Evolutionary conservation across 805 yeast species (phyloP), one percentile per base, ranked within the genome.

Genomic region (Starmera quercuum): DNA sequence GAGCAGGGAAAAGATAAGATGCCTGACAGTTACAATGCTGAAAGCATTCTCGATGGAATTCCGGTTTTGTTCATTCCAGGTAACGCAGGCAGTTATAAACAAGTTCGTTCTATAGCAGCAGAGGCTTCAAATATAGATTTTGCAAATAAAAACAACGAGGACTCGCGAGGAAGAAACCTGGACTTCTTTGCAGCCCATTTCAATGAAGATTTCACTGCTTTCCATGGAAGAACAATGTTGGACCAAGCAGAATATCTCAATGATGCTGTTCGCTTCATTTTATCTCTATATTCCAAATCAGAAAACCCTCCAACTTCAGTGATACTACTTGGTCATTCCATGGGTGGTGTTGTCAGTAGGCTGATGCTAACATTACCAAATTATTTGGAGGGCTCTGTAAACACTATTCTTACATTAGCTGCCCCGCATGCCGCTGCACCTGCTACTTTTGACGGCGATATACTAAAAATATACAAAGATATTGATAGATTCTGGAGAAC

Each of bases 41-140:
- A 68, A 20, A 29, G 42, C 5, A 41, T 54, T 9, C 43, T 71
- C 14, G 68, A 64, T 35, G 97, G 97, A 0, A 71, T 83, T 2
- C 99, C 99, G 0, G 87, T 86, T 2, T 61, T 92, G 12, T 92
- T 92, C 56, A 82, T 94, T 26, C 98, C 98, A 1, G 99, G 99
- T 1, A 92, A 94, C 53, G 98, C 98, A 1, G 99, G 99, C 1
- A 80, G 94, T 36, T 87, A 75, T 55, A 73, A 76, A 43, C 99
- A 92, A 56, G 95, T 75, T 8, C 65, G 98, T 33, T 84, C 96
- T 2, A 72, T 90, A n/a, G 97, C 97, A 1, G 78, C 97, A 1
- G 82, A 81, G 43, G 64, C 83, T 17, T 71, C 95, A 2, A 66
- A 68, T 27, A 45, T 71, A 4, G 79, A 63, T 44, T 68, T 62